These are phyloP conservation scores for Stachybotrys elegans DNA, from an alignment of 2,329 filamentous ascomycete species.

Conservation along the genomic window DNA sequence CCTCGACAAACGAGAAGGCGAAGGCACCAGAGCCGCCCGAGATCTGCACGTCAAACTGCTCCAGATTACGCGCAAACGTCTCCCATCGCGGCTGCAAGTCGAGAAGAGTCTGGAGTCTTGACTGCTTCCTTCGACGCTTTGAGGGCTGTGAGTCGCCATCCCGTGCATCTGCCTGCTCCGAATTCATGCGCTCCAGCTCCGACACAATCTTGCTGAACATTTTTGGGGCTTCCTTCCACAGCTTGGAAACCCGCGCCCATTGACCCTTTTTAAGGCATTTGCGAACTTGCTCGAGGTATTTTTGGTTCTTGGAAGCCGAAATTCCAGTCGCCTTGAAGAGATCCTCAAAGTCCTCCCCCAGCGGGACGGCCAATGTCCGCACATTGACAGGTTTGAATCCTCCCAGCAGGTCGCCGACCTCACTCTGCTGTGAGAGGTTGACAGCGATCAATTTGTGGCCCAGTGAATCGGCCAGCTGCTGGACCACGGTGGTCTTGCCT, in stretches of 20 bases:
- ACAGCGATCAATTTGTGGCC: slow-evolving; percentile 87
- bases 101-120: slow-evolving; percentile 59
- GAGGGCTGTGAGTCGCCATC: slow-evolving; percentile 48
- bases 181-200: slow-evolving; percentile 43
- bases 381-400: slow-evolving; percentile 96
- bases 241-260: slow-evolving; percentile 79
- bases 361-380: slow-evolving; percentile 76
- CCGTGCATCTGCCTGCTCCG: slow-evolving; percentile 28
- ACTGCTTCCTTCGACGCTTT: slow-evolving; percentile 63
- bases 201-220: slow-evolving; percentile 73
- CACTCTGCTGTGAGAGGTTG: slow-evolving; percentile 96
- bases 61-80: slow-evolving; percentile 66
- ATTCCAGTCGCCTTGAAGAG: slow-evolving; percentile 82
- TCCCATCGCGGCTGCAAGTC: slow-evolving; percentile 69
- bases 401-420: slow-evolving; percentile 90
- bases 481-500: slow-evolving; percentile 93
- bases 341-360: slow-evolving; percentile 91
- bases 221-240: slow-evolving; percentile 85
- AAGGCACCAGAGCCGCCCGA: slow-evolving; percentile 69
- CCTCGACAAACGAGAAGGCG: slow-evolving; percentile 93
- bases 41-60: slow-evolving; percentile 76
- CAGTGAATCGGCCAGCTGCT: slow-evolving; percentile 80
- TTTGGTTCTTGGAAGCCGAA: slow-evolving; percentile 79
- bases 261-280: slow-evolving; percentile 77
- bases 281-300: slow-evolving; percentile 74